Evolutionary conservation across 139 green algal species (phyloP).

Genomic region (Coelastrella sp.): DNA sequence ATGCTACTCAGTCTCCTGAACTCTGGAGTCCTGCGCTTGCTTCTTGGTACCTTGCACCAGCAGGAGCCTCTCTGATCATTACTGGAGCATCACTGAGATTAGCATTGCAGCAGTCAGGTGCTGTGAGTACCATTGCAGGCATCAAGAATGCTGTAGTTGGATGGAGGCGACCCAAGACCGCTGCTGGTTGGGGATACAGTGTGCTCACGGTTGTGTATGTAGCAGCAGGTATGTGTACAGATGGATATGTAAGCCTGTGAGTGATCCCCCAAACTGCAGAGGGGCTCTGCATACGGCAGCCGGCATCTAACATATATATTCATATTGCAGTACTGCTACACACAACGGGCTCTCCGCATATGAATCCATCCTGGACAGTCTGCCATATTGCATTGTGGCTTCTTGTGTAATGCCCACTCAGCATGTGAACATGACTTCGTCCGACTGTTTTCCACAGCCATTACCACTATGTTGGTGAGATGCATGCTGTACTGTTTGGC

Average conservation of each 20-base stretch:
- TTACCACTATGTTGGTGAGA: too few species aligned
- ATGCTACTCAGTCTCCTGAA: conserved; percentile 7
- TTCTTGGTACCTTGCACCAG: conserved; percentile 19
- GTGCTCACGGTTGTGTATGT: conserved; percentile 41
- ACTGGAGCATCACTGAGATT: conserved; percentile 31
- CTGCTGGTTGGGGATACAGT: conserved; percentile 37
- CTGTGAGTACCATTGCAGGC: background rate
- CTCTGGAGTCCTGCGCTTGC: conserved; percentile 41
- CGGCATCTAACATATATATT: too few species aligned
- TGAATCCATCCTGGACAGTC: too few species aligned
- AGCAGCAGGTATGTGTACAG: conserved; percentile 40
- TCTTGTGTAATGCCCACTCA: too few species aligned
- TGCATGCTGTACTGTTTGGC: too few species aligned
- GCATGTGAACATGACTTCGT: too few species aligned
- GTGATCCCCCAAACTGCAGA: too few species aligned
- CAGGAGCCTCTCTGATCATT: conserved; percentile 20
- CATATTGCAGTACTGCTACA: too few species aligned
- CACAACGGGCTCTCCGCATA: too few species aligned
- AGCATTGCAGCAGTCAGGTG: background rate
- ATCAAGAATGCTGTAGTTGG: conserved; percentile 2
- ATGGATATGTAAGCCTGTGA: background rate
- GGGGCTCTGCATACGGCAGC: too few species aligned
- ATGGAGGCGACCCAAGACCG: conserved; percentile 4
- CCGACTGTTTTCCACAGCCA: too few species aligned
- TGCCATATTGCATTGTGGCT: too few species aligned